Conservation (phyloP, 805 yeast genomes). For the Sugiyamaella mastotermitis region DNA sequence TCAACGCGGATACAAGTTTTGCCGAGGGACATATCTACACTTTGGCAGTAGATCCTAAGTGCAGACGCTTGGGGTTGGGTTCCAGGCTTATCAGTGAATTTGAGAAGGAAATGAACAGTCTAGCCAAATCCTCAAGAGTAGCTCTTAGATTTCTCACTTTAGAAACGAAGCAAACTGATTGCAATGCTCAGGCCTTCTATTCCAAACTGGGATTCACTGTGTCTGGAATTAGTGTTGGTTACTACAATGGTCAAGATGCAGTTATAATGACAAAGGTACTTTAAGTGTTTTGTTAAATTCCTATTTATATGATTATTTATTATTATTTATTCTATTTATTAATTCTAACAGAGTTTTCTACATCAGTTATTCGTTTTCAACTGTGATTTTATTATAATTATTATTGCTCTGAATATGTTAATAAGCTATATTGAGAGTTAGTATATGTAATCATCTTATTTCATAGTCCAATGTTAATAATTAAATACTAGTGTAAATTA, state of each 20-base stretch:
- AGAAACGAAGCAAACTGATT: constrained; percentile 11
- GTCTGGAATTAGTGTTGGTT: background rate
- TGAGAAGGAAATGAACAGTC: constrained; percentile 7
- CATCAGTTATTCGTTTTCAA: background rate
- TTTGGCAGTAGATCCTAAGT: constrained; percentile 17
- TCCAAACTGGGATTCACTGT: constrained; percentile 12
- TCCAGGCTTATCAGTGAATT: constrained; percentile 13
- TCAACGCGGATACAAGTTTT: background rate
- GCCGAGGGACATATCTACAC: constrained; percentile 19
- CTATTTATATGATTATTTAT: background rate
- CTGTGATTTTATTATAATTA: background rate
- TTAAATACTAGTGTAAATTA: too few species aligned
- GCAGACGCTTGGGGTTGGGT: constrained; percentile 19
- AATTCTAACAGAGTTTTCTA: background rate
- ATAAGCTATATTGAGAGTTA: background rate
- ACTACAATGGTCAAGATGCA: constrained; percentile 7
- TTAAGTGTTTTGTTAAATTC: background rate
- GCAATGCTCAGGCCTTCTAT: constrained; percentile 13
- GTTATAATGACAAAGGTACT: background rate
- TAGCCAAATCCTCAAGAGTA: constrained; percentile 5
- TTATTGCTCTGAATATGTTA: background rate
- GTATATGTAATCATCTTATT: background rate
- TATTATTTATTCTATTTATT: background rate
- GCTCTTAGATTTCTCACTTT: constrained; percentile 8
- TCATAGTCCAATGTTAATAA: background rate